phyloP scores from a whole-genome alignment of 441 rosid species.

The Corymbia calophylla region DNA sequence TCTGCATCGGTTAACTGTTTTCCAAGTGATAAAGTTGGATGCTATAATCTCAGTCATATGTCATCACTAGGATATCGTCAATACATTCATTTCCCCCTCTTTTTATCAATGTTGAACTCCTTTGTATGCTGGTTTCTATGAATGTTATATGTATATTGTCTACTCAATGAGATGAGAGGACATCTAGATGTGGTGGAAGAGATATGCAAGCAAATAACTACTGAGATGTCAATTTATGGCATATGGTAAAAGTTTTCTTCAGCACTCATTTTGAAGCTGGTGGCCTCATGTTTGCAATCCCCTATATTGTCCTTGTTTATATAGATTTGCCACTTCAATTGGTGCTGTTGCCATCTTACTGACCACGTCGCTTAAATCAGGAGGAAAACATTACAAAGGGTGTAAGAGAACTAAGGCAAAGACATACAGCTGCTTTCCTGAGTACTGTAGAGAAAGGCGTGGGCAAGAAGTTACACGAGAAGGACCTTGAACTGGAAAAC shows the following conservation, averaged over 20 bases:
- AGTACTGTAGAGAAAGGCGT: conserved; percentile 45
- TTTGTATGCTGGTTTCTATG: not conserved
- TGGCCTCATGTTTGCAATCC: not conserved
- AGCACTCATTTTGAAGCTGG: not conserved
- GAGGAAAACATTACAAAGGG: conserved; percentile 51
- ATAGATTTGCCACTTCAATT: not conserved
- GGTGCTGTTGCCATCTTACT: not conserved
- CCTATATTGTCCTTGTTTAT: not conserved
- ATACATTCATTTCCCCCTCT: not conserved
- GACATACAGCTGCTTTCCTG: conserved; percentile 39
- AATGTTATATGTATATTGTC: not conserved
- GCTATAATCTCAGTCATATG: not conserved
- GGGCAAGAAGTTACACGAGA: conserved; percentile 43
- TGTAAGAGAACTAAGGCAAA: conserved; percentile 38
- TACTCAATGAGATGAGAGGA: not conserved
- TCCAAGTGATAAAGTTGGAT: not conserved
- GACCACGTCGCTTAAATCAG: conserved; percentile 19
- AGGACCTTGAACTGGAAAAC: conserved; percentile 44
- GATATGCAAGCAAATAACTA: not conserved
- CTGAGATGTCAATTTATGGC: not conserved
- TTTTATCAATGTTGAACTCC: not conserved
- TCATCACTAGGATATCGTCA: not conserved
- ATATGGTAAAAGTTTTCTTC: not conserved
- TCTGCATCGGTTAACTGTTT: not conserved
- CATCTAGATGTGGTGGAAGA: not conserved